Percentiles rank a stretch among this genome's conserved stretches.
phyloP scores from a whole-genome alignment of 2,329 filamentous ascomycete species.

The Truncatella angustata region DNA sequence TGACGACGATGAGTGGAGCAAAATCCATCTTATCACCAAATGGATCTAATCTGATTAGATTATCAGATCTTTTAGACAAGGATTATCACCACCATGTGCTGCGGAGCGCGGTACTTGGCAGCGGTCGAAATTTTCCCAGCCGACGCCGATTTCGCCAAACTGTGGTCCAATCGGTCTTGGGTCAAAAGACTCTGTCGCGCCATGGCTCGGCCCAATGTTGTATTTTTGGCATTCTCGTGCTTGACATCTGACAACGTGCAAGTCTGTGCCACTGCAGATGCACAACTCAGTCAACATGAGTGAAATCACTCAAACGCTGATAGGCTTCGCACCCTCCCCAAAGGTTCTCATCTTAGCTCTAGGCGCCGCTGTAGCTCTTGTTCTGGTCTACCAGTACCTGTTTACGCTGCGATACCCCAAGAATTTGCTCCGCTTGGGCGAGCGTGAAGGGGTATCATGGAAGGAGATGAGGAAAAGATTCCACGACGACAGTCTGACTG shows the following conservation, averaged over 20 bases:
- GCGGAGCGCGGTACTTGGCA: not conserved
- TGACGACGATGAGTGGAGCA: not conserved
- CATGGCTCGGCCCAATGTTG: not conserved
- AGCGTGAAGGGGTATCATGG: slow-evolving; percentile 14
- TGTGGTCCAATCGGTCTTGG: not conserved
- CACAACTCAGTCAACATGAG: not conserved
- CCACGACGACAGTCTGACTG: slow-evolving; percentile 15
- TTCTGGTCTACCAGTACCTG: slow-evolving; percentile 2
- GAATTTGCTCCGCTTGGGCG: slow-evolving; percentile 17
- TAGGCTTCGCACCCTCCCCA: not conserved
- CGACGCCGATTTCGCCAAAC: slow-evolving; percentile 1
- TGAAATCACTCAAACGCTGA: not conserved
- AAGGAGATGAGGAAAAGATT: slow-evolving; percentile 16
- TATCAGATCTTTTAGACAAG: slow-evolving; percentile 4
- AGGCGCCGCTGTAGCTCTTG: not conserved
- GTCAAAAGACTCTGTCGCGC: not conserved
- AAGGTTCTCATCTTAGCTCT: not conserved
- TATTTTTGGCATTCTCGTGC: not conserved
- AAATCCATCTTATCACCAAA: not conserved
- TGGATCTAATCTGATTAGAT: slow-evolving; percentile 9
- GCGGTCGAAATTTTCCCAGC: not conserved
- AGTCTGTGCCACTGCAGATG: not conserved
- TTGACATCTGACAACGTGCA: not conserved
- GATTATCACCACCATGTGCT: not conserved
- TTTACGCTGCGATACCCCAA: slow-evolving; percentile 18